Conservation (phyloP, 192 early-diverging fungal species). For the Chytriomyces confervae region DNA sequence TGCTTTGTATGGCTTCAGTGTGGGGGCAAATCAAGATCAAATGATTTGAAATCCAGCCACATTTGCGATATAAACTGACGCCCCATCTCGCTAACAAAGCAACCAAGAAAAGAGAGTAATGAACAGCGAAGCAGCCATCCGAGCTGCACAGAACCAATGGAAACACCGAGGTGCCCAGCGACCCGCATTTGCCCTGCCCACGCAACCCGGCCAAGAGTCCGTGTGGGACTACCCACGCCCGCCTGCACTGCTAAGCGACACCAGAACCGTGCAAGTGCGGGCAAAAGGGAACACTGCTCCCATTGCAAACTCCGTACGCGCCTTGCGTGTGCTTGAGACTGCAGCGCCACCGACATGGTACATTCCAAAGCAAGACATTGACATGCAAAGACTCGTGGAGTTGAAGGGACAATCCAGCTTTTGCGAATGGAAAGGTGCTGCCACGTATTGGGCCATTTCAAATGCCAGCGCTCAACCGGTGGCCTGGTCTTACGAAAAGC, state of each 20-base stretch:
- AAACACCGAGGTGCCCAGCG: background rate
- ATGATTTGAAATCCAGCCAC: too few relatives aligned
- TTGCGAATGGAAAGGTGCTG: background rate
- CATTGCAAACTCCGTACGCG: background rate
- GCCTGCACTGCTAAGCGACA: background rate
- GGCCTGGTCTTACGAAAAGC: background rate
- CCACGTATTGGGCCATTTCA: background rate
- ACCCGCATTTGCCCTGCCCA: background rate
- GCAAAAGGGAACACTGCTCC: background rate
- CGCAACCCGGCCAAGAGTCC: background rate
- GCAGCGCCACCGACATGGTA: background rate
- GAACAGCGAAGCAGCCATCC: background rate
- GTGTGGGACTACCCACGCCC: constrained; percentile 3
- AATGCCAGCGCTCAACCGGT: background rate
- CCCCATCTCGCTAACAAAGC: too few relatives aligned
- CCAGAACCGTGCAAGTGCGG: background rate
- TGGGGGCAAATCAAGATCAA: too few relatives aligned
- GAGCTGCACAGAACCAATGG: background rate
- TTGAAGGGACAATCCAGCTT: background rate
- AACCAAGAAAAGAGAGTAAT: background rate
- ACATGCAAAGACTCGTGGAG: background rate
- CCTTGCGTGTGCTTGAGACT: background rate
- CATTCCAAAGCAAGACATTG: background rate
- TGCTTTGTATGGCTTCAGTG: too few relatives aligned
- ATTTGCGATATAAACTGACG: too few relatives aligned